A percentile compares a stretch with the other conserved stretches of the same genome.
phyloP scores from a whole-genome alignment of 345 rosid species.

The Geranium brycei region DNA sequence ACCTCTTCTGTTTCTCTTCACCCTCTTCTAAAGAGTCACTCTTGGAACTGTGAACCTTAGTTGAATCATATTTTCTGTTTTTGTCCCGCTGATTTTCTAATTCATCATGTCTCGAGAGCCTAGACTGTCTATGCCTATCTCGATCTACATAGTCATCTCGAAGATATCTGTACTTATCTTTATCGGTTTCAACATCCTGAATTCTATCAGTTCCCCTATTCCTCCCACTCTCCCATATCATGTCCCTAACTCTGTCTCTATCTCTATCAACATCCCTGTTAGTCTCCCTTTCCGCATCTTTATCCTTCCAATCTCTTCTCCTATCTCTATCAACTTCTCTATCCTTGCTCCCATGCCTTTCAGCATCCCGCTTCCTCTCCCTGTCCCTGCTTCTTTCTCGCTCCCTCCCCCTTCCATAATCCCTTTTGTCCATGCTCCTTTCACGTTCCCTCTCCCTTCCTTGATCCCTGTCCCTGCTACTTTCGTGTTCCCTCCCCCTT shows the following conservation, averaged over 20 bases:
- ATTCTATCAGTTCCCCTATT: constrained; percentile 17
- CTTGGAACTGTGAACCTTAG: constrained; percentile 20
- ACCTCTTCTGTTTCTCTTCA: constrained; percentile 34
- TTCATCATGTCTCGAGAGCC: constrained; percentile 21
- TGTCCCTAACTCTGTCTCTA: constrained; percentile 32
- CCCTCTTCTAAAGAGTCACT: constrained; percentile 21
- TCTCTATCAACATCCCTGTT: constrained; percentile 26
- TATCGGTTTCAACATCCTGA: constrained; percentile 1
- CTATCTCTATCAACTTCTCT: constrained; percentile 9
- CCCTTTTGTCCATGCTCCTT: constrained; percentile 21
- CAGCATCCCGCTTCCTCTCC: constrained; percentile 4
- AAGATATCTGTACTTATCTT: constrained; percentile 14
- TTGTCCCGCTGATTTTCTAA: constrained; percentile 13
- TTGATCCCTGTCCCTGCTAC: constrained; percentile 32
- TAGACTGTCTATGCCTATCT: constrained; percentile 22
- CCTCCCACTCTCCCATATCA: too few relatives aligned
- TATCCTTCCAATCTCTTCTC: constrained; percentile 21
- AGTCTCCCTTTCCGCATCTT: constrained; percentile 26
- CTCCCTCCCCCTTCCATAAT: constrained; percentile 9
- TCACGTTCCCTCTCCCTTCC: constrained; percentile 31
- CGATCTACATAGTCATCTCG: constrained; percentile 17
- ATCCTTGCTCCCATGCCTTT: not conserved
- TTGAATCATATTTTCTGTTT: constrained; percentile 18
- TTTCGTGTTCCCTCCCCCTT: constrained; percentile 32
- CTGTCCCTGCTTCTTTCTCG: constrained; percentile 11